Evolutionary conservation across 2,329 filamentous ascomycete genomes (phyloP).

Genomic region (Penicillium janthinellum): DNA sequence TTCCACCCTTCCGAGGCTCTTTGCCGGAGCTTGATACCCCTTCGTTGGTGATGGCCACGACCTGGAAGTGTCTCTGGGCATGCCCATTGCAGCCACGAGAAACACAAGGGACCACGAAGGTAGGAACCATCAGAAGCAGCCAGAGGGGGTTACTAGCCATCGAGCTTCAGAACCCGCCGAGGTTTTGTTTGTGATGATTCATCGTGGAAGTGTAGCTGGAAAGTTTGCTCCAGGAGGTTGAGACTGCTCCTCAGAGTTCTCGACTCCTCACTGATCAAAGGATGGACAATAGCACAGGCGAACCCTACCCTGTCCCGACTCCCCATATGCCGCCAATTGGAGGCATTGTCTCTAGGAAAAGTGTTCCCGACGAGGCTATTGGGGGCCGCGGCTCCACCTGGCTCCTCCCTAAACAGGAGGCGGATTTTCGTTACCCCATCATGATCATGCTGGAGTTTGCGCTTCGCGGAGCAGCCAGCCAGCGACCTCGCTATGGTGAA

Average conservation of each 20-base stretch:
- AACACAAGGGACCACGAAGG: background rate
- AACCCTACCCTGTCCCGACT: slow-evolving; percentile 1
- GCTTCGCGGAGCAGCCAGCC: background rate
- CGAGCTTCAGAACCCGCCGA: background rate
- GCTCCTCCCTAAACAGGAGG: slow-evolving; percentile 1
- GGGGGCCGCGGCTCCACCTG: slow-evolving; percentile 22
- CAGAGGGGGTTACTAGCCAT: background rate
- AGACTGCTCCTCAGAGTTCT: background rate
- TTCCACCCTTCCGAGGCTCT: background rate
- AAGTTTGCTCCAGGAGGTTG: background rate
- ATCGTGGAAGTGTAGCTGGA: background rate
- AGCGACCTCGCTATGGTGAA: background rate
- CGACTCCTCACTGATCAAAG: background rate
- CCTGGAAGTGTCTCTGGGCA: background rate
- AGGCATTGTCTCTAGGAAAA: slow-evolving; percentile 21
- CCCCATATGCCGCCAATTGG: slow-evolving; percentile 22
- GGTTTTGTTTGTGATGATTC: background rate
- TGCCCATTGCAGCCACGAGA: background rate
- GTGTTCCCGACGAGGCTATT: slow-evolving; percentile 25
- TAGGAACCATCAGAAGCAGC: background rate
- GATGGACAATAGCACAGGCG: slow-evolving; percentile 13
- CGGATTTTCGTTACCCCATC: background rate
- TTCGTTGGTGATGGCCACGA: background rate
- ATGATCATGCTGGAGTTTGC: background rate
- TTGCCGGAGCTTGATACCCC: background rate